Evolutionary conservation across 1,139 yeast species (phyloP).

Genomic region (Saccharomyces pastorianus): DNA sequence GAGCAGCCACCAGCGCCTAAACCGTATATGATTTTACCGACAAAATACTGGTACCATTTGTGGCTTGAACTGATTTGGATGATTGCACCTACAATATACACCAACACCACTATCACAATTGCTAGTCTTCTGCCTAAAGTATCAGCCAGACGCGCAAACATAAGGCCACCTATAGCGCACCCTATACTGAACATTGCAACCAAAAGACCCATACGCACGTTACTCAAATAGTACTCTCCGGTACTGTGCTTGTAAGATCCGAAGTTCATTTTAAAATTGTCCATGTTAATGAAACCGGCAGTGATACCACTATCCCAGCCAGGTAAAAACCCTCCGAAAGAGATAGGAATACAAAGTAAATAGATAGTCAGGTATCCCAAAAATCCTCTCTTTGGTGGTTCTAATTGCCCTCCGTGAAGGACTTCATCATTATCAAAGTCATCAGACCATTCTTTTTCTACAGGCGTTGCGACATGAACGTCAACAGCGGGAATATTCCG

Average conservation of each 20-base stretch:
- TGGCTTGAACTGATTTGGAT: slow-evolving; percentile 49
- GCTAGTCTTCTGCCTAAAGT: slow-evolving; percentile 52
- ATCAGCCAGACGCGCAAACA: slow-evolving; percentile 47
- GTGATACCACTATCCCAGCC: slow-evolving; percentile 74
- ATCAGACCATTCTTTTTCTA: background rate
- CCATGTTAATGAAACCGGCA: slow-evolving; percentile 66
- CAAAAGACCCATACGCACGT: slow-evolving; percentile 49
- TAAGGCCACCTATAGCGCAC: slow-evolving; percentile 54
- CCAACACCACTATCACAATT: slow-evolving; percentile 43
- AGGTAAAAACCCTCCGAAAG: background rate
- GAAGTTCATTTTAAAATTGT: slow-evolving; percentile 46
- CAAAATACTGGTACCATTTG: slow-evolving; percentile 43
- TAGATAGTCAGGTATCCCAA: background rate
- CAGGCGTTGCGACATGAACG: background rate
- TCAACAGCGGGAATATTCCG: no score
- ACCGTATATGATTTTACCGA: slow-evolving; percentile 56
- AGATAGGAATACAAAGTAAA: background rate
- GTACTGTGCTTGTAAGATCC: slow-evolving; percentile 32
- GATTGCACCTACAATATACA: slow-evolving; percentile 51
- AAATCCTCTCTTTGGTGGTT: background rate
- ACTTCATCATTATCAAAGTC: background rate
- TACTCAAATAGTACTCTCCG: slow-evolving; percentile 36
- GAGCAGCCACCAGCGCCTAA: slow-evolving; percentile 54
- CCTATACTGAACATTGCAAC: slow-evolving; percentile 59
- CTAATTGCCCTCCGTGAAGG: background rate